phyloP scores from a whole-genome alignment of 257 asterid species.

The Petunia secreta region DNA sequence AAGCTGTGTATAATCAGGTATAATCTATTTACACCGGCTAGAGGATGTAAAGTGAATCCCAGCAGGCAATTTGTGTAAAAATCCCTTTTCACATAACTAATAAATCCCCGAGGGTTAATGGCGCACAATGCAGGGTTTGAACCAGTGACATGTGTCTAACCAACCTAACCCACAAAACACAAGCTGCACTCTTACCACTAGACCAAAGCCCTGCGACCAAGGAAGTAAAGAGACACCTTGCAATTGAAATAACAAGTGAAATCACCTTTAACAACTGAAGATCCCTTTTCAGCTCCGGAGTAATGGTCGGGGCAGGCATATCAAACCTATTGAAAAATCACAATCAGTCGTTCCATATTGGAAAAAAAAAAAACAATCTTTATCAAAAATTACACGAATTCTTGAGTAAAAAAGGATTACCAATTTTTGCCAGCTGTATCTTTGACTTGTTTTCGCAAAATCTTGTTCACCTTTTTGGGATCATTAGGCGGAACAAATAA shows the following conservation, averaged over 20 bases:
- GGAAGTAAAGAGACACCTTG: not conserved
- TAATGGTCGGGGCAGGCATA: constrained; percentile 87
- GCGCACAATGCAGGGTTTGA: too few species aligned
- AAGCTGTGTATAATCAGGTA: too few species aligned
- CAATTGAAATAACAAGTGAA: not conserved
- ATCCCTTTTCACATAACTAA: too few species aligned
- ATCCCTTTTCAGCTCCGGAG: constrained; percentile 86
- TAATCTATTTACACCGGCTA: too few species aligned
- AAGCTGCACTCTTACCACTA: too few species aligned
- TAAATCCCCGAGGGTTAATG: too few species aligned
- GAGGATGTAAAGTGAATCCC: too few species aligned
- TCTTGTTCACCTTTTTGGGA: constrained; percentile 69
- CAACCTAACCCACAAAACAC: too few species aligned
- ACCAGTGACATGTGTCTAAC: too few species aligned
- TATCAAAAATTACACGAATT: not conserved
- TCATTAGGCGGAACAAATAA: constrained; percentile 83
- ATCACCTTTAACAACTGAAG: constrained; percentile 80
- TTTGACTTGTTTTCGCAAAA: constrained; percentile 66
- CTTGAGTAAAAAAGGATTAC: constrained; percentile 36
- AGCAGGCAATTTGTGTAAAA: too few species aligned
- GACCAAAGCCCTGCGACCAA: too few species aligned
- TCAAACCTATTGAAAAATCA: constrained; percentile 65
- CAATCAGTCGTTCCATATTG: constrained; percentile 10
- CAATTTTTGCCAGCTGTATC: constrained; percentile 92
- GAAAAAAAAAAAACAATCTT: not conserved